Evolutionary conservation across 768 basidiomycete species (phyloP).

Genomic region (Tylopilus sp.): DNA sequence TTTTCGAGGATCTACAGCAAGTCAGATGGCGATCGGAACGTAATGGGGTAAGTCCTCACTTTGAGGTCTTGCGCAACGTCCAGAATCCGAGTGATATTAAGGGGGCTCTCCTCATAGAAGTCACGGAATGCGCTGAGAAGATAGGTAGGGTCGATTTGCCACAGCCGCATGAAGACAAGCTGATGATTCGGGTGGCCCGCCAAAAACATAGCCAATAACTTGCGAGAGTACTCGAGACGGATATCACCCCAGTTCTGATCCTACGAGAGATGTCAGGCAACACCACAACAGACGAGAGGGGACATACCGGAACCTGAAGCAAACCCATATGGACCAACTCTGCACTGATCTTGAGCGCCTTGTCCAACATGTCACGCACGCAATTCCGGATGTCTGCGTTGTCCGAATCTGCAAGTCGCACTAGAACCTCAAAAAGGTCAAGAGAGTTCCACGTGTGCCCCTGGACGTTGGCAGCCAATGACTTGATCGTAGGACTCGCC

Average conservation of each 20-base stretch:
- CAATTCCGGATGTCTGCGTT: slow-evolving; percentile 65
- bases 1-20: slow-evolving; percentile 75
- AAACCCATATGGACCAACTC: slow-evolving; percentile 94
- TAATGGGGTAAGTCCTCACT: slow-evolving; percentile 43
- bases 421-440: slow-evolving; percentile 84
- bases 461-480: slow-evolving; percentile 86
- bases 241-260: slow-evolving; percentile 86
- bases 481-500: slow-evolving; percentile 89
- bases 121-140: slow-evolving; percentile 86
- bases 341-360: slow-evolving; percentile 89
- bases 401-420: slow-evolving; percentile 74
- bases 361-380: slow-evolving; percentile 90
- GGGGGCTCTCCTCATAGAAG: slow-evolving; percentile 87
- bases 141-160: slow-evolving; percentile 85
- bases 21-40: slow-evolving; percentile 1
- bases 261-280: slow-evolving; percentile 28
- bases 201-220: slow-evolving; percentile 85
- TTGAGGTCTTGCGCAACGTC: slow-evolving; percentile 96
- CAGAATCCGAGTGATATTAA: slow-evolving; percentile 91
- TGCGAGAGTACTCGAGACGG: slow-evolving; percentile 81
- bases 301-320: slow-evolving; percentile 81
- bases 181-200: slow-evolving; percentile 93
- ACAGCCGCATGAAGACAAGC: slow-evolving; percentile 94
- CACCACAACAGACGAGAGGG: neutral
- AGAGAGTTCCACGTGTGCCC: slow-evolving; percentile 93